A percentile compares a stretch with the other conserved stretches of the same genome.
phyloP scores from a whole-genome alignment of 768 basidiomycete genomes.

The Pulveroboletus sp. region DNA sequence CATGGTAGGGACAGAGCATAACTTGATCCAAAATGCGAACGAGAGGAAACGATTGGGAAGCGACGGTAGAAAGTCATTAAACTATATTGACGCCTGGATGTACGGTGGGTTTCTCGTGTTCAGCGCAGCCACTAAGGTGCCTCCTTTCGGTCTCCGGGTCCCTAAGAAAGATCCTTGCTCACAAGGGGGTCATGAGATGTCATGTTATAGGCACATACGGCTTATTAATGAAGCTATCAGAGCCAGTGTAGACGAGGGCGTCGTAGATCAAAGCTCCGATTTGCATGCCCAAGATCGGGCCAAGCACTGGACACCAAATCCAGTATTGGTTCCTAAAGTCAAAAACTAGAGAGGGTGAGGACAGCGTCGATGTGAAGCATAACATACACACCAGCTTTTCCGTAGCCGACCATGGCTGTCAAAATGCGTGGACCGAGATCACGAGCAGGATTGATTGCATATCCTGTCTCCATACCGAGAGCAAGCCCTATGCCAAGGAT shows the following conservation, averaged over 20 bases:
- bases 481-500: conserved; percentile 55
- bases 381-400: conserved; percentile 39
- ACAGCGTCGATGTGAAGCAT: background rate
- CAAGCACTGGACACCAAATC: conserved; percentile 65
- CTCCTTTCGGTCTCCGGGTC: conserved; percentile 8
- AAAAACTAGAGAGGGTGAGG: conserved; percentile 14
- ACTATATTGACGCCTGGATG: conserved; percentile 1
- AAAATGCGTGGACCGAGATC: conserved; percentile 66
- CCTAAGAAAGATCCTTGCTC: conserved; percentile 6
- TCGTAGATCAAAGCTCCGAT: conserved; percentile 56
- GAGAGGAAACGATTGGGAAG: background rate
- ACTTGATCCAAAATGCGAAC: no score
- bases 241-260: conserved; percentile 48
- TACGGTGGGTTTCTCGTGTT: background rate
- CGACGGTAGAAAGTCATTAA: background rate
- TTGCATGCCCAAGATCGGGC: conserved; percentile 55
- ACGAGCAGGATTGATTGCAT: conserved; percentile 66
- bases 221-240: conserved; percentile 50
- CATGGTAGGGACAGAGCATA: no score
- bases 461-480: conserved; percentile 64
- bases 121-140: conserved; percentile 13
- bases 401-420: conserved; percentile 73
- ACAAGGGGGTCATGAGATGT: background rate
- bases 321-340: conserved; percentile 55
- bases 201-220: conserved; percentile 35